Evolutionary conservation across 257 asterid genomes (phyloP).

Genomic region (Solanum neorickii): DNA sequence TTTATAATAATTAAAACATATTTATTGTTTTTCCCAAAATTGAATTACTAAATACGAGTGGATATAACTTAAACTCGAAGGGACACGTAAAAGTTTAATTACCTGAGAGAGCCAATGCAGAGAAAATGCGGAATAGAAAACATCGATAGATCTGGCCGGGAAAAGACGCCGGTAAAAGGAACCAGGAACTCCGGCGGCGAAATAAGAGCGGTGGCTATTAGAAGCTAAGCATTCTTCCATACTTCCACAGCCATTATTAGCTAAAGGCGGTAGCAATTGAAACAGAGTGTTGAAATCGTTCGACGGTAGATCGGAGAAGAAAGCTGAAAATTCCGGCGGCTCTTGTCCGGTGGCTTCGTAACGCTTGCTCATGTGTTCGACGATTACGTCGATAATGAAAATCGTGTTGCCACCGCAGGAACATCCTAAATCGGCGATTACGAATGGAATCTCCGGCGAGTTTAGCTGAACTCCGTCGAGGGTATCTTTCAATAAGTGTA

Average conservation of each 20-base stretch:
- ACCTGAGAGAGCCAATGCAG: slow-evolving; percentile 99
- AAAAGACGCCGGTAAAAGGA: slow-evolving; percentile 82
- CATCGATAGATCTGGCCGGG: slow-evolving; percentile 60
- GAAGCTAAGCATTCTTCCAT: slow-evolving; percentile 90
- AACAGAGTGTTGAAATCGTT: slow-evolving; percentile 88
- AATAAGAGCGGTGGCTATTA: slow-evolving; percentile 63
- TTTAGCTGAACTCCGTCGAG: slow-evolving; percentile 49
- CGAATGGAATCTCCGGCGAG: slow-evolving; percentile 42
- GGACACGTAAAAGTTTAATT: not conserved
- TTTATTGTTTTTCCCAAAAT: too few relatives aligned
- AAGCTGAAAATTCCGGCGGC: slow-evolving; percentile 73
- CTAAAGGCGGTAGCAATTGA: slow-evolving; percentile 69
- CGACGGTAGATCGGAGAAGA: slow-evolving; percentile 81
- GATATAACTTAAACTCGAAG: not conserved
- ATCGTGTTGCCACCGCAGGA: slow-evolving; percentile 86
- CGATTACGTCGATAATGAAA: slow-evolving; percentile 59
- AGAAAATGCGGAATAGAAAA: slow-evolving; percentile 84
- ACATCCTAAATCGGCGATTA: slow-evolving; percentile 85
- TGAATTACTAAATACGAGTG: not conserved
- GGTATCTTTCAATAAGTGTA: slow-evolving; percentile 54
- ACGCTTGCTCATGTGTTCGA: slow-evolving; percentile 57
- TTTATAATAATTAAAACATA: too few relatives aligned
- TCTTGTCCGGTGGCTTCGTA: slow-evolving; percentile 39
- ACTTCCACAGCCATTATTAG: slow-evolving; percentile 41
- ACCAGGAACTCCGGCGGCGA: slow-evolving; percentile 95